These are phyloP conservation scores for Chalara sp. DNA, from an alignment of 2,329 filamentous ascomycete genomes.

Conservation along the genomic window DNA sequence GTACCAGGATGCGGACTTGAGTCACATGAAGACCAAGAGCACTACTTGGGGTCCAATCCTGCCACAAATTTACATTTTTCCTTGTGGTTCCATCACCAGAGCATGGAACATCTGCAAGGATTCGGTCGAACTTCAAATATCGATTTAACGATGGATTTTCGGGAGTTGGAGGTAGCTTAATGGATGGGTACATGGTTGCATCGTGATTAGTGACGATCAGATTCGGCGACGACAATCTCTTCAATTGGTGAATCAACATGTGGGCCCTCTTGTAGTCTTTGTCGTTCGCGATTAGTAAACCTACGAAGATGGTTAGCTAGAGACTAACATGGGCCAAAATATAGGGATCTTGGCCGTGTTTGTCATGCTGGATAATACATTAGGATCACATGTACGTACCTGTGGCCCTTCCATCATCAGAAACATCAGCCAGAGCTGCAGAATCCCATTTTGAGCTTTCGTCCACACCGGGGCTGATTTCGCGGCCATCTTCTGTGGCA, in stretches of 20 bases:
- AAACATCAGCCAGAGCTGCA: conserved; percentile 46
- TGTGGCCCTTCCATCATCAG: conserved; percentile 80
- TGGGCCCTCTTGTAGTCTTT: conserved; percentile 94
- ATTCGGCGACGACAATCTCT: conserved; percentile 93
- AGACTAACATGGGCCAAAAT: too few species aligned
- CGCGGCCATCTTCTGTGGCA: conserved; percentile 52
- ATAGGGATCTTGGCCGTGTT: too few species aligned
- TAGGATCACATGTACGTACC: conserved; percentile 35
- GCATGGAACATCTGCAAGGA: conserved; percentile 93
- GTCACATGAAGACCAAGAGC: conserved; percentile 81
- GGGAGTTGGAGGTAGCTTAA: conserved; percentile 64
- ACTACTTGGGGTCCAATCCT: conserved; percentile 85
- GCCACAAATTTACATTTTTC: conserved; percentile 93
- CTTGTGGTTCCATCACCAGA: conserved; percentile 89
- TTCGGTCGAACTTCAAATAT: conserved; percentile 95
- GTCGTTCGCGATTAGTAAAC: conserved; percentile 86
- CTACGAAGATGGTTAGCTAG: too few species aligned
- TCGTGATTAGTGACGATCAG: conserved; percentile 97
- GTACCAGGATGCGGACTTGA: conserved; percentile 83
- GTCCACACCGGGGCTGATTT: conserved; percentile 42
- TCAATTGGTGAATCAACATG: conserved; percentile 96
- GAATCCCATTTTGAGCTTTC: conserved; percentile 28
- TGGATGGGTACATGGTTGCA: conserved; percentile 88
- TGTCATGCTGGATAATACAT: too few species aligned
- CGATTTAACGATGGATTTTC: conserved; percentile 49